Evolutionary conservation across 1,284 basidiomycete species (phyloP).

Genomic region (Cryptococcus sp.): DNA sequence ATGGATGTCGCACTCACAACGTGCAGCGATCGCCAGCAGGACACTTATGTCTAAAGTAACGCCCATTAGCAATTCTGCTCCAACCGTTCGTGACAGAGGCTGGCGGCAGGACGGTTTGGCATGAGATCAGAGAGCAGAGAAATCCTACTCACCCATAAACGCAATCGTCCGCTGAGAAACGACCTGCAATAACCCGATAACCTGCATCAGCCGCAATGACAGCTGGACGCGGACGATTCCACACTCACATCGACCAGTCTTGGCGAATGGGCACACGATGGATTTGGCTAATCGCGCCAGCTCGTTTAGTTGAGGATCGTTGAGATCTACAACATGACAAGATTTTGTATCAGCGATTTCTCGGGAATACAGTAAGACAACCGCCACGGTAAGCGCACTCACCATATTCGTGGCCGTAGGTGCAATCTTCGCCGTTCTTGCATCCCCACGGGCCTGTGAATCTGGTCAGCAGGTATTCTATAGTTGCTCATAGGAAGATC

Average conservation of each 20-base stretch:
- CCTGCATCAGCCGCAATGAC: not conserved
- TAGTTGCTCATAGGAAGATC: not conserved
- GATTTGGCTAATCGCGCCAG: constrained; percentile 42
- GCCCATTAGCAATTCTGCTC: not conserved
- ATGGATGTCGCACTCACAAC: constrained; percentile 26
- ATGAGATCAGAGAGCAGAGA: not conserved
- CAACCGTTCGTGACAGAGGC: not conserved
- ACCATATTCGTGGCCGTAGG: constrained; percentile 44
- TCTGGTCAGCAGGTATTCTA: not conserved
- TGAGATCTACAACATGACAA: constrained; percentile 24
- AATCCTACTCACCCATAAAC: constrained; percentile 34
- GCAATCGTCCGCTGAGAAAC: constrained; percentile 43
- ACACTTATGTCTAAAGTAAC: constrained; percentile 32
- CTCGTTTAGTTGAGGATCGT: constrained; percentile 39
- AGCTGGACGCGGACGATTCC: not conserved
- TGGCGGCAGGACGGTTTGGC: not conserved
- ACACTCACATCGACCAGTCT: constrained; percentile 34
- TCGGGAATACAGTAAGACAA: not conserved
- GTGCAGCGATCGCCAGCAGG: constrained; percentile 35
- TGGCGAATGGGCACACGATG: constrained; percentile 44
- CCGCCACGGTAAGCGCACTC: constrained; percentile 4
- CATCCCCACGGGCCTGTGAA: constrained; percentile 35
- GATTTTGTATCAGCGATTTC: not conserved
- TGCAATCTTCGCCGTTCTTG: constrained; percentile 40
- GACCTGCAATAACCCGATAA: constrained; percentile 14